Conservation (phyloP, 2,329 filamentous ascomycete genomes). For the Cladophialophora immunda region DNA sequence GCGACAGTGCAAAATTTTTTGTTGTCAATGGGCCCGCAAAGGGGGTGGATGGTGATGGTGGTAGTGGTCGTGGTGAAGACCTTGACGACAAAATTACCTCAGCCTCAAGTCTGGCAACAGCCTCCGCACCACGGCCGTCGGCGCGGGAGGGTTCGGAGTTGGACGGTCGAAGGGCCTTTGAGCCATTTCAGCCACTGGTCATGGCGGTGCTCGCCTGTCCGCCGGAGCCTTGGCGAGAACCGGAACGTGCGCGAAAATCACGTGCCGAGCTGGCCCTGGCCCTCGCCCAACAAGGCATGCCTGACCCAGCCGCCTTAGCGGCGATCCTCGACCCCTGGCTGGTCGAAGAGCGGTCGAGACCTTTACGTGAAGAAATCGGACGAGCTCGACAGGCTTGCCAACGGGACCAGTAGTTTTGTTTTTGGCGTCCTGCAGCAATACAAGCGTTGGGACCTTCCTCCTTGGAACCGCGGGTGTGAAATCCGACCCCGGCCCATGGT, state of each 20-base stretch:
- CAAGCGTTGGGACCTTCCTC: slow-evolving; percentile 1
- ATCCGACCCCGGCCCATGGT: background rate
- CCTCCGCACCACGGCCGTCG: slow-evolving; percentile 18
- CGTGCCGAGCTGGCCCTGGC: slow-evolving; percentile 36
- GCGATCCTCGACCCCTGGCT: slow-evolving; percentile 48
- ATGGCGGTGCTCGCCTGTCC: slow-evolving; percentile 32
- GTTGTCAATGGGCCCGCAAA: slow-evolving; percentile 20
- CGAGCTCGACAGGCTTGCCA: slow-evolving; percentile 26
- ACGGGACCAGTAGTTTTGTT: background rate
- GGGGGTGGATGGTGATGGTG: slow-evolving; percentile 16
- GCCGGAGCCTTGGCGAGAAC: slow-evolving; percentile 28
- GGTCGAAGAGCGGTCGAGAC: slow-evolving; percentile 50
- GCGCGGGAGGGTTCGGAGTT: slow-evolving; percentile 20
- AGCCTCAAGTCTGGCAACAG: slow-evolving; percentile 25
- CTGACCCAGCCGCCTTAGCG: slow-evolving; percentile 28
- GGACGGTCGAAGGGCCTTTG: slow-evolving; percentile 22
- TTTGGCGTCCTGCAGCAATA: background rate
- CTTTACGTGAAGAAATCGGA: slow-evolving; percentile 39
- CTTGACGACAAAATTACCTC: slow-evolving; percentile 31
- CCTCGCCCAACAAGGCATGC: slow-evolving; percentile 28
- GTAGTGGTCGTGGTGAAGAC: slow-evolving; percentile 19
- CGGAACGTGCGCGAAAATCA: slow-evolving; percentile 36
- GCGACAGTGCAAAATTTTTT: slow-evolving; percentile 35
- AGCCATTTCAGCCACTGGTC: slow-evolving; percentile 35
- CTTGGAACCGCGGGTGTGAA: background rate